A percentile compares a stretch with the other conserved stretches of the same genome.
Conservation (phyloP, 2,329 filamentous ascomycete species). For the Penicillium nordicum region DNA sequence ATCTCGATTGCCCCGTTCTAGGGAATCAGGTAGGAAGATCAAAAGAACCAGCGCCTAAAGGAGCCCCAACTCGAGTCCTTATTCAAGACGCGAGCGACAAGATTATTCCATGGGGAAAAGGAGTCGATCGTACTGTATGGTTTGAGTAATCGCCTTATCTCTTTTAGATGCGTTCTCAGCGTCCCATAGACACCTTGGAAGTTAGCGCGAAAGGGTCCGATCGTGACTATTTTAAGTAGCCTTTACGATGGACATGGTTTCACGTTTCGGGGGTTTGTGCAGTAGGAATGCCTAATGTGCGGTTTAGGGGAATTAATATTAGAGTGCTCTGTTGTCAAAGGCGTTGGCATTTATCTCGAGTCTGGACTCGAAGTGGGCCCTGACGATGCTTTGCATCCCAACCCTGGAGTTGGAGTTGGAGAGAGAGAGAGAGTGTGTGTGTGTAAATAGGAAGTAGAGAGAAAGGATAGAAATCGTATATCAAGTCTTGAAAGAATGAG, state of each 20-base stretch:
- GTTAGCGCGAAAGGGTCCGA: neutral
- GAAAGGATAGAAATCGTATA: neutral
- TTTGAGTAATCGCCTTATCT: neutral
- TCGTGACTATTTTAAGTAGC: neutral
- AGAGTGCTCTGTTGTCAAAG: neutral
- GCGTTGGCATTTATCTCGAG: neutral
- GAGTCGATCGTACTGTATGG: neutral
- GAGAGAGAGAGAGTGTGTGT: neutral
- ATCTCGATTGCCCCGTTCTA: neutral
- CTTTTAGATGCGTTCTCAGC: neutral
- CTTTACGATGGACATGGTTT: neutral
- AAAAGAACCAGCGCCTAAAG: neutral
- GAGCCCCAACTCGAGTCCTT: neutral
- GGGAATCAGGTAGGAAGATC: neutral
- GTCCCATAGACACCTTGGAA: neutral
- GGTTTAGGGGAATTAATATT: neutral
- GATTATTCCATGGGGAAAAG: neutral
- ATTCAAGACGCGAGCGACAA: neutral
- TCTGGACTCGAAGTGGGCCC: conserved; percentile 1
- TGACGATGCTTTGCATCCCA: conserved; percentile 14
- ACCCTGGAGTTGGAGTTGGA: neutral
- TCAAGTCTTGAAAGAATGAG: neutral
- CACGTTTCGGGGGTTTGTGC: neutral
- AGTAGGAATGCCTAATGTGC: neutral
- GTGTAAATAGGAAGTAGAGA: neutral